Evolutionary conservation across 2,329 filamentous ascomycete genomes (phyloP), one percentile per base, ranked within the genome.

Genomic region (Cercospora janseana): DNA sequence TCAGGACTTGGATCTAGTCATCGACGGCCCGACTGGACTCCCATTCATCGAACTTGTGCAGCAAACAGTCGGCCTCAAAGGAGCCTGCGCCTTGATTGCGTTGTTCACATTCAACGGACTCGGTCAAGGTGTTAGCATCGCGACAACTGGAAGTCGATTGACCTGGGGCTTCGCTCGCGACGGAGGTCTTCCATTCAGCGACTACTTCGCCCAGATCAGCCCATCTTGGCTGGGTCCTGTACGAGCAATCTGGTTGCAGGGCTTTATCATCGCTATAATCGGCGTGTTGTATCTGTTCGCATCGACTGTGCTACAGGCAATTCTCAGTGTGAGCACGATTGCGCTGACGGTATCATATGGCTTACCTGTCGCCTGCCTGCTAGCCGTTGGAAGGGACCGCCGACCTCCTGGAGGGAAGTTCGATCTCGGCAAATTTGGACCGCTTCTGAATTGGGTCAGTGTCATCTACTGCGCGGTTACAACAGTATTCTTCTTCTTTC

Each of bases 11-110:
- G 68, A 74, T 9, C 62, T 60, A 0, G 70, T 75, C 0, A 62
- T 79, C 3, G 63, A 65, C 0, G 73, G 72, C 0, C 69, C 70
- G 0, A 79, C 78, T 0, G 73, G 73, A 1, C 80, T 78, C 42
- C 80, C 81, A 0, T 81, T 81, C 55, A 82, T 85, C 60, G 72
- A 80, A 43, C 73, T 82, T 15, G 82, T 82, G 51, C 71, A 71
- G 54, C 72, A 79, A 26, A 74, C 74, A 1, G 77, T 78, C 2
- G 66, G 71, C 2, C 76, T 73, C n/a, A 63, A 71, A 2, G 72
- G 70, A 72, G 55, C 52, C 8, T 70, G 72, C 1, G 70, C 70
- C 0, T 66, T 81, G 5, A 62, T 80, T 18, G 67, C 72, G 0
- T 66, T 81, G 0, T 81, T 81, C 61, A 77, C 78, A 40, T 72